Evolutionary conservation across 306 rosid species (phyloP).

Genomic region (Cicer chorassanicum): DNA sequence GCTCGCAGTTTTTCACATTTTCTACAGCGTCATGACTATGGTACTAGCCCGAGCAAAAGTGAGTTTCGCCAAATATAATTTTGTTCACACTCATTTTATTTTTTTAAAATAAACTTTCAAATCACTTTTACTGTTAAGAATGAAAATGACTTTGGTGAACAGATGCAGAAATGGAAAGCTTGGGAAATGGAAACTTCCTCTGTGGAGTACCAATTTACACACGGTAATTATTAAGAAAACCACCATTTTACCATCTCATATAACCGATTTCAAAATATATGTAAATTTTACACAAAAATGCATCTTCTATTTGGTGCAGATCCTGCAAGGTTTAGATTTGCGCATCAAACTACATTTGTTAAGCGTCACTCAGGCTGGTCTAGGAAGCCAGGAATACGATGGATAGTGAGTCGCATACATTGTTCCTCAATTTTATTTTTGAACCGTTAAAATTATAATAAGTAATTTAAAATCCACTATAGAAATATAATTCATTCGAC

Average conservation of each 20-base stretch:
- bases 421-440: no score
- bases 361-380: conserved; percentile 67
- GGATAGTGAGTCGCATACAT: conserved; percentile 60
- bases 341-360: conserved; percentile 74
- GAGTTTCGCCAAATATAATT: conserved; percentile 15
- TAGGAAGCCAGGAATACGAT: conserved; percentile 61
- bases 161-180: conserved; percentile 75
- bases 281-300: no score
- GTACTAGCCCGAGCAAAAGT: conserved; percentile 63
- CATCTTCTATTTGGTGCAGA: conserved; percentile 37
- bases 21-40: conserved; percentile 64
- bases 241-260: no score
- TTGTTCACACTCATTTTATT: no score
- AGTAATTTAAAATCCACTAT: no score
- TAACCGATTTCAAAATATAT: no score
- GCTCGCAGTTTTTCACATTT: conserved; percentile 68
- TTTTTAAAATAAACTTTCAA: no score
- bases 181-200: conserved; percentile 80
- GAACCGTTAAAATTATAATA: no score
- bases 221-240: conserved; percentile 49
- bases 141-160: neutral
- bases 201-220: conserved; percentile 64
- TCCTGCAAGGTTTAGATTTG: conserved; percentile 73
- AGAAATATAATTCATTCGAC: neutral
- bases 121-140: neutral